Percentiles rank a stretch among this genome's conserved stretches.
phyloP scores from a whole-genome alignment of 2,329 filamentous ascomycete genomes.

The Talaromyces sp. region DNA sequence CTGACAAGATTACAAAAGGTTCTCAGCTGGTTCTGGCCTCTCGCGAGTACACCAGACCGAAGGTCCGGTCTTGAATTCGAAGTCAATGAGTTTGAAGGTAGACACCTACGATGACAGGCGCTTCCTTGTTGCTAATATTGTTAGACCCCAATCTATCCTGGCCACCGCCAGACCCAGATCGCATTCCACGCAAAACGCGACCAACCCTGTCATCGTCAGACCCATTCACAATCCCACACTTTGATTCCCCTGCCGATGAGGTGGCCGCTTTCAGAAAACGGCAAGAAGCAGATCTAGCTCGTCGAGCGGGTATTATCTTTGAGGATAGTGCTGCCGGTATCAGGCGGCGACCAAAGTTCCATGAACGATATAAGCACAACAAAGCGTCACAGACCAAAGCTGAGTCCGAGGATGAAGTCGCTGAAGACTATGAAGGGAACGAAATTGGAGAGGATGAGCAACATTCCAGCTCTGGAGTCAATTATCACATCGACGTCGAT shows the following conservation, averaged over 20 bases:
- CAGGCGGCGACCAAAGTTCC: constrained; percentile 41
- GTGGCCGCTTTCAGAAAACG: constrained; percentile 53
- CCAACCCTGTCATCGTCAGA: constrained; percentile 17
- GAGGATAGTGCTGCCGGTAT: constrained; percentile 23
- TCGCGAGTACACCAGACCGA: constrained; percentile 49
- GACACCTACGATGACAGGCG: background rate
- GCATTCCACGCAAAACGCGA: constrained; percentile 39
- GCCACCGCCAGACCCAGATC: constrained; percentile 50
- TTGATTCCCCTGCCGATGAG: constrained; percentile 40
- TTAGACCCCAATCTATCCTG: constrained; percentile 39
- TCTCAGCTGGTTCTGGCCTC: constrained; percentile 59
- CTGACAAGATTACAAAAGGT: constrained; percentile 28
- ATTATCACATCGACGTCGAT: constrained; percentile 23
- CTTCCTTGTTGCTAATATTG: background rate
- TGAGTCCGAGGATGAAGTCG: constrained; percentile 21
- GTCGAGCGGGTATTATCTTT: constrained; percentile 34
- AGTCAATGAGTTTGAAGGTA: constrained; percentile 60
- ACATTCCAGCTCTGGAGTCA: constrained; percentile 14
- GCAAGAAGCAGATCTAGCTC: constrained; percentile 50
- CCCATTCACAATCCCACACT: constrained; percentile 29
- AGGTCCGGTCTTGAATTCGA: constrained; percentile 50
- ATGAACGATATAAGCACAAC: constrained; percentile 31
- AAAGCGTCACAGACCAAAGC: constrained; percentile 22
- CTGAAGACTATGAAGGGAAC: background rate
- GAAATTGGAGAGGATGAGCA: background rate